phyloP scores from a whole-genome alignment of 2,329 filamentous ascomycete genomes.

The Xylaria sp. region DNA sequence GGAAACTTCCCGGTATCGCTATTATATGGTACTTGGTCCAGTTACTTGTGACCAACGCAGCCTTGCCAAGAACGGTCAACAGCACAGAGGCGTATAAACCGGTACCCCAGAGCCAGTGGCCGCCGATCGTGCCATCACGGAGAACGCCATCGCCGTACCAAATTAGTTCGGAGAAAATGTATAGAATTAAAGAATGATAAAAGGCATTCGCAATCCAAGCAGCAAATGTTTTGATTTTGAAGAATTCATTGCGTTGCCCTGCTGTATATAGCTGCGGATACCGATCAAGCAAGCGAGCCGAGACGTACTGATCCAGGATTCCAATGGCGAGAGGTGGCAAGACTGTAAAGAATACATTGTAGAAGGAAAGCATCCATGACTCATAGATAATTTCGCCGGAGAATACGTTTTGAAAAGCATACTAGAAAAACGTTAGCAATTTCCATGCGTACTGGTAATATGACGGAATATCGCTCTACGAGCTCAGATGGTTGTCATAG shows the following conservation, averaged over 20 bases:
- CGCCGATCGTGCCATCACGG: constrained; percentile 78
- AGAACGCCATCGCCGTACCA: constrained; percentile 82
- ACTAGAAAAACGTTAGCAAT: constrained; percentile 57
- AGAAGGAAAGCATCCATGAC: constrained; percentile 99
- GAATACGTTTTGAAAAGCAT: constrained; percentile 97
- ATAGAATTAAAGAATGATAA: constrained; percentile 94
- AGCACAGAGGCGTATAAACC: constrained; percentile 94
- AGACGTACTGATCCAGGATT: constrained; percentile 97
- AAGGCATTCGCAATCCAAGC: constrained; percentile 94
- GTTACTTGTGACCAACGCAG: constrained; percentile 91
- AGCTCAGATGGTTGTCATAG: too few species aligned
- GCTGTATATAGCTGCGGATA: constrained; percentile 96
- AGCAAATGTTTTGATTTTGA: constrained; percentile 89
- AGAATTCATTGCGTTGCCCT: constrained; percentile 91
- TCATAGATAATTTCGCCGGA: constrained; percentile 98
- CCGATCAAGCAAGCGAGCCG: constrained; percentile 87
- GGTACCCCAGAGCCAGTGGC: constrained; percentile 98
- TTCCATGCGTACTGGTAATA: not conserved
- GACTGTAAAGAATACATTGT: constrained; percentile 98
- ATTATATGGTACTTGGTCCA: constrained; percentile 99
- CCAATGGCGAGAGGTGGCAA: constrained; percentile 92
- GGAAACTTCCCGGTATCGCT: constrained; percentile 91
- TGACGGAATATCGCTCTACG: not conserved
- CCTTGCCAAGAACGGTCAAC: constrained; percentile 91
- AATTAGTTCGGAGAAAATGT: constrained; percentile 81